phyloP scores from a whole-genome alignment of 1,284 basidiomycete genomes.

The Ustilago hordei region DNA sequence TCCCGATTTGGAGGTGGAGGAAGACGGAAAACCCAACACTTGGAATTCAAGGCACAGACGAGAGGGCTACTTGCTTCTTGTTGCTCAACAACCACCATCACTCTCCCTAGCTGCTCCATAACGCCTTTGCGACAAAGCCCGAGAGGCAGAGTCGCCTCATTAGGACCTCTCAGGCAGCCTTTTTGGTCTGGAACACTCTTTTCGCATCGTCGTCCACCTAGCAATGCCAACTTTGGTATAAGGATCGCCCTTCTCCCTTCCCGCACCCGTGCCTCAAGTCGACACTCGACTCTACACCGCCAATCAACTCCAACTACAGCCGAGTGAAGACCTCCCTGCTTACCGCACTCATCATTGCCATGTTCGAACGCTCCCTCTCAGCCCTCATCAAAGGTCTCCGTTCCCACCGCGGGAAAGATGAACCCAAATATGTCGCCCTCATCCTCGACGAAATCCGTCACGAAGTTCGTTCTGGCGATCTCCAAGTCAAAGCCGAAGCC shows the following conservation, averaged over 20 bases:
- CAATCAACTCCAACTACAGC: background rate
- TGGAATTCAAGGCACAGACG: background rate
- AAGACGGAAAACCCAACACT: conserved; percentile 18
- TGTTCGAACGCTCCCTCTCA: conserved; percentile 68
- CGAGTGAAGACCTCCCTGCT: no score
- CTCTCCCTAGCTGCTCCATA: background rate
- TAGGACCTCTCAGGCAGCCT: no score
- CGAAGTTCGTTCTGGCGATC: conserved; percentile 92
- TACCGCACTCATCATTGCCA: conserved; percentile 9
- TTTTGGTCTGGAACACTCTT: no score
- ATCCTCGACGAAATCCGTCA: conserved; percentile 80
- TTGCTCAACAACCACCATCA: background rate
- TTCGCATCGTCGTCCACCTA: no score
- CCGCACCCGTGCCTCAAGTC: background rate
- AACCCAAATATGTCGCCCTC: conserved; percentile 71
- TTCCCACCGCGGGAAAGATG: conserved; percentile 70
- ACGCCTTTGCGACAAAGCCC: background rate
- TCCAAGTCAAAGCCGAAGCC: conserved; percentile 94
- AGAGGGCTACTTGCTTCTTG: background rate
- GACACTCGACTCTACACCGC: background rate
- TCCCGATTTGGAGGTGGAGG: conserved; percentile 13
- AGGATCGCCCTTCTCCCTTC: background rate
- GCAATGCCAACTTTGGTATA: background rate
- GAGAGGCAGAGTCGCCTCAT: background rate
- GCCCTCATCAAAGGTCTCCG: conserved; percentile 69